A percentile compares a stretch with the other conserved stretches of the same genome.
Conservation (phyloP, 495 filamentous ascomycete species). For the Aspergillus carlsbadensis region DNA sequence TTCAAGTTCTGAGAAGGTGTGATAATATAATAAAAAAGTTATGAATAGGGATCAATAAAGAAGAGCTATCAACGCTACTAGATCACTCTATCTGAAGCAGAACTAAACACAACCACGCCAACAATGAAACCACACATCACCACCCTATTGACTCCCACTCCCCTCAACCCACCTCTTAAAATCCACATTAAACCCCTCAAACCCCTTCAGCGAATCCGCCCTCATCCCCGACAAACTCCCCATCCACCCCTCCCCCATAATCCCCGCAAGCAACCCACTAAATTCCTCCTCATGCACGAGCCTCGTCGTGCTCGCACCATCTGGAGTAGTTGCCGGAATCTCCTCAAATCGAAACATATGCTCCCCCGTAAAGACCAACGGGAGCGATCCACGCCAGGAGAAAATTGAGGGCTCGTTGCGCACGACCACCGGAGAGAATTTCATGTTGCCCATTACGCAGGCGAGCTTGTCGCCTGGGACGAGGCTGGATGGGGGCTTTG, state of each 20-base stretch:
- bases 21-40: too few relatives aligned
- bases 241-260: constrained; percentile 7
- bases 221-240: neutral
- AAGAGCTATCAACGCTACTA: too few relatives aligned
- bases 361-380: neutral
- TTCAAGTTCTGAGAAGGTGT: neutral
- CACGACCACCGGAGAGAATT: neutral
- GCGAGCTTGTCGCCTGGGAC: constrained; percentile 2
- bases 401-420: neutral
- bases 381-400: neutral
- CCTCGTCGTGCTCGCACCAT: neutral
- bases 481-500: neutral
- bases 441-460: constrained; percentile 10
- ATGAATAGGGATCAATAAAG: too few relatives aligned
- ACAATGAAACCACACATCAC: too few relatives aligned
- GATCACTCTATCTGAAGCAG: too few relatives aligned
- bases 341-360: constrained; percentile 7
- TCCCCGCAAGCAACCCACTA: neutral
- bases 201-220: neutral
- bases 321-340: too few relatives aligned
- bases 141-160: neutral
- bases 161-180: constrained; percentile 10
- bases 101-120: too few relatives aligned
- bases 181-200: constrained; percentile 2
- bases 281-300: constrained; percentile 10